Evolutionary conservation across 2,329 filamentous ascomycete species (phyloP), one percentile per base, ranked within the genome.

Genomic region (Diaporthe batatas): DNA sequence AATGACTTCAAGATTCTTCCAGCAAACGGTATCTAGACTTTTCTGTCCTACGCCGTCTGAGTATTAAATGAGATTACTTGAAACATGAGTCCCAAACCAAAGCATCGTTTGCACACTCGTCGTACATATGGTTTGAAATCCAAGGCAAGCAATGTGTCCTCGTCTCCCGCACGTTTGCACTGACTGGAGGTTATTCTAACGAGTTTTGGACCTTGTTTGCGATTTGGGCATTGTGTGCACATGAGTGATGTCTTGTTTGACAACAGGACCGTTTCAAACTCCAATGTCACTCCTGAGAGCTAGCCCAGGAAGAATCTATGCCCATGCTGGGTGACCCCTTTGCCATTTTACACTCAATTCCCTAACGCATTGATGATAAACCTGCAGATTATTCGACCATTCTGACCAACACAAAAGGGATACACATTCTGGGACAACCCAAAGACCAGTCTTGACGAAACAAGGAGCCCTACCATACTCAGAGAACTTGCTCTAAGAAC

Each of bases 241-340:
- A 32, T 32, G 51, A 32, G 29, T 7, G 6, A 11, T 21, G 14
- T 21, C 29, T 32, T 21, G 8, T 6, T 55, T 55, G 29, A 34
- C 18, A 34, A 2, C 53, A 32, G 4, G 18, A 3, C 18, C 29
- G 51, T 32, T 32, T 32, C 25, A 8, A 32, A 29, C 29, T 29
- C 51, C 51, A 21, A 21, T 29, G 7, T 7, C 12, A 18, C 16
- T 18, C 11, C 16, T 55, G 29, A 51, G 29, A 55, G 29, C 53
- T 21, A 16, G 2, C 4, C 1, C 7, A 6, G 18, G 44, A n/a
- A 23, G 3, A 49, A 5, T 0, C 0, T 3, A 23, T 23, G n/a
- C n/a, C n/a, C n/a, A 18, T 12, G 10, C 10, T 6, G 2, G n/a
- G 8, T 47, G 21, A 8, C 44, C n/a, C 21, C 21, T 8, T 47